Evolutionary conservation across 805 yeast species (phyloP).

Genomic region (Scheffersomyces coipomensis): DNA sequence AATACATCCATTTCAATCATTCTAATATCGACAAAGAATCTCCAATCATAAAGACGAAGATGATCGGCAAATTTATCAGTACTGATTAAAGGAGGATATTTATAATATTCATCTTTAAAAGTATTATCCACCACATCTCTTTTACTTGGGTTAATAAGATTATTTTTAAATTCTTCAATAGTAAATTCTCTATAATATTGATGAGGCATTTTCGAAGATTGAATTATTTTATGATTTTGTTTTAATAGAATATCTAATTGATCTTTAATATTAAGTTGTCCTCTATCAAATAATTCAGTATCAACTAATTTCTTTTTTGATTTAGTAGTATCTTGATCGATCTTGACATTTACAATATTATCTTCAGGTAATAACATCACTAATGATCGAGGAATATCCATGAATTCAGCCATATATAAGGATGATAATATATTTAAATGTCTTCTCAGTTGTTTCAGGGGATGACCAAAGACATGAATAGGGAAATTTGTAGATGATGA

Average conservation of each 20-base stretch:
- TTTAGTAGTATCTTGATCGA: slow-evolving; percentile 13
- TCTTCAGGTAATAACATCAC: slow-evolving; percentile 26
- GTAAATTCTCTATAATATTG: slow-evolving; percentile 7
- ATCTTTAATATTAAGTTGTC: slow-evolving; percentile 10
- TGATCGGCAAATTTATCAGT: slow-evolving; percentile 15
- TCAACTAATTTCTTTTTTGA: neutral
- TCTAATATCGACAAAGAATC: slow-evolving; percentile 27
- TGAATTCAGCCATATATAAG: slow-evolving; percentile 40
- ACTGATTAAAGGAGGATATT: slow-evolving; percentile 16
- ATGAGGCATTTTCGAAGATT: neutral
- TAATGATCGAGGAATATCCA: slow-evolving; percentile 36
- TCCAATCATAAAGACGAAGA: slow-evolving; percentile 39
- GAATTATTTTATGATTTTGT: neutral
- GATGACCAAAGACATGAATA: slow-evolving; percentile 34
- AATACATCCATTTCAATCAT: slow-evolving; percentile 21
- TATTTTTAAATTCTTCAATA: slow-evolving; percentile 20
- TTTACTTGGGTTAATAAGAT: too few species aligned
- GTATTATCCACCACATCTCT: too few species aligned
- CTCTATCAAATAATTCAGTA: neutral
- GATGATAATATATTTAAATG: slow-evolving; percentile 30
- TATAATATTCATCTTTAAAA: too few species aligned
- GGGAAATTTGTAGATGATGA: too few species aligned
- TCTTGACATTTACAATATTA: slow-evolving; percentile 12
- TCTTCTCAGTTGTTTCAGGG: slow-evolving; percentile 27
- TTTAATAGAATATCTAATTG: slow-evolving; percentile 9